Evolutionary conservation across 208 protist species (phyloP).

Genomic region (Trypanosoma melophagium): DNA sequence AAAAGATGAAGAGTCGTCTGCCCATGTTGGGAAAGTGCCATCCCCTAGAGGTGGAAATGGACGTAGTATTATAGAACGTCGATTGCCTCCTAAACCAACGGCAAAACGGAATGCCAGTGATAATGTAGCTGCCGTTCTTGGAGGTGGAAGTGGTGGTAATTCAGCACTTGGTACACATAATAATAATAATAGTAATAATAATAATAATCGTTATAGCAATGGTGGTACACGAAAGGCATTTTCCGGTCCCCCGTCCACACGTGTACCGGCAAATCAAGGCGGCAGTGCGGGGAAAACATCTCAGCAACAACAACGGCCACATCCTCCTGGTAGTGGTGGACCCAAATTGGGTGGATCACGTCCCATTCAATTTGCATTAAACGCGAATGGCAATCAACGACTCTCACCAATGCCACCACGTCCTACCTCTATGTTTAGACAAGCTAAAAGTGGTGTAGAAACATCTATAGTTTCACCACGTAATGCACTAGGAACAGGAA

Average conservation of each 20-base stretch:
- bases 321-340: constrained; percentile 23
- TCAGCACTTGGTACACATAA: not conserved
- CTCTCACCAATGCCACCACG: constrained; percentile 12
- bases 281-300: no score
- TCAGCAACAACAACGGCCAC: constrained; percentile 20
- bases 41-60: not conserved
- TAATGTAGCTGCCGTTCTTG: constrained; percentile 23
- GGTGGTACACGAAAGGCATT: constrained; percentile 26
- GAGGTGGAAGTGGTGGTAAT: not conserved
- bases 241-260: constrained; percentile 24
- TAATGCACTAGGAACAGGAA: not conserved
- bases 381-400: constrained; percentile 11
- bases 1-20: not conserved
- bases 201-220: no score
- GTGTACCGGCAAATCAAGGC: constrained; percentile 3
- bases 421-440: not conserved
- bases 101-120: constrained; percentile 24
- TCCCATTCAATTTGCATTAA: constrained; percentile 19
- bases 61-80: not conserved
- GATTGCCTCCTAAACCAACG: not conserved
- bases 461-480: not conserved
- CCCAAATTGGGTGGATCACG: constrained; percentile 10
- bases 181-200: not conserved
- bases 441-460: not conserved
- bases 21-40: not conserved